Evolutionary conservation across 2,329 filamentous ascomycete genomes (phyloP), one percentile per base, ranked within the genome.

Genomic region (Hymenoscyphus occultus): DNA sequence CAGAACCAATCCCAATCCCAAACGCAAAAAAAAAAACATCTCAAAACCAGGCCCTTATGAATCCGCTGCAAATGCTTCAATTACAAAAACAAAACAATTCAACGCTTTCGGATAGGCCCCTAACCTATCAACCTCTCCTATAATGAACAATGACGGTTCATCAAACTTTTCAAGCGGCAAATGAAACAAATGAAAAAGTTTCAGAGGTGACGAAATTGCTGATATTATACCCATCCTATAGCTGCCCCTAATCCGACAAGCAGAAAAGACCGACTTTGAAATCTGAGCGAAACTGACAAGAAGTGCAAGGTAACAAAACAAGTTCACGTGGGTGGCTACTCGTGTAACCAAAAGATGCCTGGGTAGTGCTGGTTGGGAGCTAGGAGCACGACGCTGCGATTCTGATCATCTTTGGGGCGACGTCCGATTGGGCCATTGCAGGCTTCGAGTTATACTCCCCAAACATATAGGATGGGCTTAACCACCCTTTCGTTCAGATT

Each of bases 401-500:
- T 28, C 6, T 19, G 19, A 22, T 28, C 19, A 13, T 54, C 48
- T n/a, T 13, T 22, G 19, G 7, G 19, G 48, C 48, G 10, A 22
- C 48, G 48, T 54, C 10, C 22, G 48, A 54, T 22, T 12, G n/a
- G 28, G 22, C 48, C 48, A 28, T 54, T 54, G 10, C 48, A 28
- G 48, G 9, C 22, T 54, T 19, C 19, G 19, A 51, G 48, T 28
- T 12, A 54, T 54, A 22, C 1, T 12, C 48, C 22, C 48, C 48
- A 54, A 45, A 54, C 22, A 28, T 54, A 14, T 54, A 54, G 48
- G 48, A 22, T 12, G 12, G 32, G 42, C 45, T 65, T 79, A 89
- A 59, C 86, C 86, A 1, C 86, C 86, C 71, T 88, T 89, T 65
- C 86, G 83, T 66, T 89, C 86, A 1, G 82, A 83, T 13, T 84